phyloP scores from a whole-genome alignment of 805 yeast genomes.

The Sugiyamaella floridensis region DNA sequence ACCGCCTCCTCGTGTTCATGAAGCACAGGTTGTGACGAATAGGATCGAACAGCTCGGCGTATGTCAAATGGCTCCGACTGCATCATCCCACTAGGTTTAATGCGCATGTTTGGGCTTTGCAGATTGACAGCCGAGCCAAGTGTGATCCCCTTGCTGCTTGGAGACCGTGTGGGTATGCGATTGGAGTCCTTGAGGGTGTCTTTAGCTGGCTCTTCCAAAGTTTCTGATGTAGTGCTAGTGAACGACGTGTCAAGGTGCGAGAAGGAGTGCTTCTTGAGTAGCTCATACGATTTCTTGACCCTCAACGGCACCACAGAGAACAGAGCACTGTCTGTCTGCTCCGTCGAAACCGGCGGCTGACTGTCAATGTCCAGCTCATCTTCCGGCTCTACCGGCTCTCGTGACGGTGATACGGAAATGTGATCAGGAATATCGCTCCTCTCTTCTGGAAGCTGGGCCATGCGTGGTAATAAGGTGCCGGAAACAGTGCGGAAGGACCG shows the following conservation, averaged over 20 bases:
- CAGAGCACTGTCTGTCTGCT: neutral
- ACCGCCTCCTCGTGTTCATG: neutral
- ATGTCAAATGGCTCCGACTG: neutral
- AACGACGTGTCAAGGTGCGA: neutral
- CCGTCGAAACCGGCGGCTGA: neutral
- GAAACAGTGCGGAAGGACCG: neutral
- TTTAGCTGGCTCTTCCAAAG: neutral
- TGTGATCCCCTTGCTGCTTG: neutral
- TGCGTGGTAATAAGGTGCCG: neutral
- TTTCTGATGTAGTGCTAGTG: neutral
- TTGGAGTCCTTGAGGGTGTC: neutral
- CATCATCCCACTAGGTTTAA: neutral
- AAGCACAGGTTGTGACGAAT: neutral
- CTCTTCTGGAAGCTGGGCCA: neutral
- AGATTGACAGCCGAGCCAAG: neutral
- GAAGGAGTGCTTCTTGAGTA: conserved; percentile 1
- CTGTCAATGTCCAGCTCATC: neutral
- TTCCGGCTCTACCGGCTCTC: neutral
- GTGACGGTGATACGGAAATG: neutral
- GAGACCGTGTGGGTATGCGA: neutral
- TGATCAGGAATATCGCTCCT: neutral
- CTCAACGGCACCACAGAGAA: neutral
- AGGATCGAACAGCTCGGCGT: neutral
- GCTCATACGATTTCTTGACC: conserved; percentile 1
- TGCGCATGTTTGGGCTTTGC: neutral